A percentile compares a stretch with the other conserved stretches of the same genome.
Conservation (phyloP, 345 rosid species). For the Moringa oleifera region DNA sequence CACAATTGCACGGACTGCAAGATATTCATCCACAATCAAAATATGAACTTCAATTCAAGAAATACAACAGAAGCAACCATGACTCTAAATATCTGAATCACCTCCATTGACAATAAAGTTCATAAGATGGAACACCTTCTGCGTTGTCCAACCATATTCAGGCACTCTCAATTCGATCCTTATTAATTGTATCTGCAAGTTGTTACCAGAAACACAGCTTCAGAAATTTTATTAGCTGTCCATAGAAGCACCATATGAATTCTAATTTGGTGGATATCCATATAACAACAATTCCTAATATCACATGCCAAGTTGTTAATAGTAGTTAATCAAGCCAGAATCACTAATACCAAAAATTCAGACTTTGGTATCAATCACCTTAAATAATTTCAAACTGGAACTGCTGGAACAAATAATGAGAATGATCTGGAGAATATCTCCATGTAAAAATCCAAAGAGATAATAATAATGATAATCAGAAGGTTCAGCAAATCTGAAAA, state of each 20-base stretch:
- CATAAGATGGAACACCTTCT: conserved; percentile 97
- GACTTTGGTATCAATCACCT: background rate
- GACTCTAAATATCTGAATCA: conserved; percentile 11
- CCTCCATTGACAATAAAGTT: conserved; percentile 99
- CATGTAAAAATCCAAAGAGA: too few species aligned
- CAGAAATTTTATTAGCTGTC: conserved; percentile 1
- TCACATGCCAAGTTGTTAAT: background rate
- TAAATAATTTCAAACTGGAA: background rate
- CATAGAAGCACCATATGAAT: background rate
- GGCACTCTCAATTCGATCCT: conserved; percentile 97
- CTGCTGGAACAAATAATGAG: background rate
- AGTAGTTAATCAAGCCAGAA: background rate
- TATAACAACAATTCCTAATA: background rate
- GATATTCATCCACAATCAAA: conserved; percentile 6
- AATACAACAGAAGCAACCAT: background rate
- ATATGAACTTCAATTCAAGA: background rate
- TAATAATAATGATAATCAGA: too few species aligned
- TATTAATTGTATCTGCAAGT: conserved; percentile 67
- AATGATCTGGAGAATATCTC: too few species aligned
- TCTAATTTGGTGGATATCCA: background rate
- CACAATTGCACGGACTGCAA: conserved; percentile 82
- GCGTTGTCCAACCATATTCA: conserved; percentile 97
- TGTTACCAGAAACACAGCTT: background rate
- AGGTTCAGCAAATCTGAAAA: too few species aligned
- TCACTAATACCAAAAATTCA: background rate